These are phyloP conservation scores for Haematococcus lacustris DNA, from an alignment of 139 green algal species.

Conservation along the genomic window DNA sequence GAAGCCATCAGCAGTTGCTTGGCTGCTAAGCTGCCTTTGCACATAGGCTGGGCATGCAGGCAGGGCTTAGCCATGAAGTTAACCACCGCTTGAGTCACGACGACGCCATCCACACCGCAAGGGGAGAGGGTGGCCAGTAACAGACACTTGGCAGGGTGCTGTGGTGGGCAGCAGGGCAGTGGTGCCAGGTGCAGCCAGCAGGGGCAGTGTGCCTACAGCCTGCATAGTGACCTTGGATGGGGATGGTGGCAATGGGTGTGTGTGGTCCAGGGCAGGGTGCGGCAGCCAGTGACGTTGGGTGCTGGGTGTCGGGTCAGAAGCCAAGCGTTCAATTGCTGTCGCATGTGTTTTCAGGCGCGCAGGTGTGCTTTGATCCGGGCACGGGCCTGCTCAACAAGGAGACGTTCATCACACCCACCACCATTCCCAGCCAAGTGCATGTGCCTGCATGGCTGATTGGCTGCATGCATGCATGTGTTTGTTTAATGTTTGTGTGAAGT, in stretches of 20 bases:
- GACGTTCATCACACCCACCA: slow-evolving; percentile 27
- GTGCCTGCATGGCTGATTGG: not conserved
- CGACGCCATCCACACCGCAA: not conserved
- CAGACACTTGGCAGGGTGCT: not conserved
- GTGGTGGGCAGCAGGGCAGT: no score
- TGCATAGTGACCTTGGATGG: not conserved
- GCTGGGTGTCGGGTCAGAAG: slow-evolving; percentile 29
- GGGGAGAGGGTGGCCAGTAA: not conserved
- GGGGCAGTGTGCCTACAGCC: not conserved
- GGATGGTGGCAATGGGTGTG: not conserved
- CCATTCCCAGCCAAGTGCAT: not conserved
- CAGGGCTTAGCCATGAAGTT: not conserved
- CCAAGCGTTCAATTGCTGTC: slow-evolving; percentile 43
- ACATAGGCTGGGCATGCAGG: not conserved
- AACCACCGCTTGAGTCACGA: not conserved
- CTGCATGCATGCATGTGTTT: no score
- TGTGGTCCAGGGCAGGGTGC: no score
- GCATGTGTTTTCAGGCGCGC: slow-evolving; percentile 22
- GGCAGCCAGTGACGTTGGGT: not conserved
- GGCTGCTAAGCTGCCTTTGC: no score
- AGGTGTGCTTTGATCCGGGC: slow-evolving; percentile 15
- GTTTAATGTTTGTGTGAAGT: no score
- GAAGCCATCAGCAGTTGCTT: no score
- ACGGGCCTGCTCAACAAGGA: slow-evolving; percentile 18
- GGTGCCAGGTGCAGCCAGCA: no score